phyloP scores from a whole-genome alignment of 2,329 filamentous ascomycete genomes.

The Cadophora malorum region DNA sequence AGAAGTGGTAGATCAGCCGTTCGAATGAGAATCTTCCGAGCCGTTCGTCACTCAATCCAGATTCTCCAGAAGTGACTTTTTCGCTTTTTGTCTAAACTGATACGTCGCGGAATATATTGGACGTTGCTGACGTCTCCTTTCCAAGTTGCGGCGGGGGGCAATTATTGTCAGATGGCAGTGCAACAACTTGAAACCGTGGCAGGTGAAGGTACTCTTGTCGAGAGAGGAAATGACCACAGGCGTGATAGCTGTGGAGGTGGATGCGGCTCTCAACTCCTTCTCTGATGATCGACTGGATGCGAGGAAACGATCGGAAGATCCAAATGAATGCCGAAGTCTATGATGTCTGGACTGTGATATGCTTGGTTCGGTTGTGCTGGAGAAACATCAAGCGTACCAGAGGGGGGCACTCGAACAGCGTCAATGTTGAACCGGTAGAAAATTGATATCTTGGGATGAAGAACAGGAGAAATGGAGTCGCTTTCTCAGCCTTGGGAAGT shows the following conservation, averaged over 20 bases:
- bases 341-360: constrained; percentile 10
- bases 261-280: constrained; percentile 6
- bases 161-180: constrained; percentile 28
- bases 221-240: background rate
- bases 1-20: background rate
- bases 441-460: constrained; percentile 30
- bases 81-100: constrained; percentile 1
- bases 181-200: constrained; percentile 35
- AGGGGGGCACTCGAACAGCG: constrained; percentile 1
- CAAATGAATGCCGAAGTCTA: background rate
- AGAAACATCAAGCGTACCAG: constrained; percentile 28
- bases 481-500: background rate
- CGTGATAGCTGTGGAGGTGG: background rate
- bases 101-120: constrained; percentile 17
- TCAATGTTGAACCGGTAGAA: constrained; percentile 35
- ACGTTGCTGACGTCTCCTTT: constrained; percentile 21
- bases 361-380: background rate
- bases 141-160: constrained; percentile 12
- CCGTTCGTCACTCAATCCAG: background rate
- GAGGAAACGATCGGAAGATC: constrained; percentile 20
- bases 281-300: constrained; percentile 14
- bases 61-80: constrained; percentile 5
- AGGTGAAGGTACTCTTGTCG: constrained; percentile 21
- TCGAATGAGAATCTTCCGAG: background rate
- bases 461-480: background rate